These are phyloP conservation scores for Populus hybrid DNA, from an alignment of 441 rosid species.

Conservation along the genomic window DNA sequence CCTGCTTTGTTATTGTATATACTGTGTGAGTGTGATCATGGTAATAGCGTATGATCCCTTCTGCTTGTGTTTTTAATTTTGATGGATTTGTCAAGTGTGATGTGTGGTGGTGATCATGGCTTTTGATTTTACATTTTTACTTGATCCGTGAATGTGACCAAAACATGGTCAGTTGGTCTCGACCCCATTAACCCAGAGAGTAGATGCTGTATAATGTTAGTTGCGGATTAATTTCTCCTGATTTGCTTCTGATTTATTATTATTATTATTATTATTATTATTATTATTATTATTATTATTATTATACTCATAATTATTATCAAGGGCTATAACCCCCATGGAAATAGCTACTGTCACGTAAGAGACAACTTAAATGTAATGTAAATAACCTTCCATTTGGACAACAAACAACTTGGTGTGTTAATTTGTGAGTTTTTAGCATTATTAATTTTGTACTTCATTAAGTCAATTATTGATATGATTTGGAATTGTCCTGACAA, in stretches of 20 bases:
- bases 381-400: too few species aligned
- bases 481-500: too few species aligned
- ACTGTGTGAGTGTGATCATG: conserved; percentile 37
- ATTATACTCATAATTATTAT: too few species aligned
- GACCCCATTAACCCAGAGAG: background rate
- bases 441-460: too few species aligned
- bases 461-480: too few species aligned
- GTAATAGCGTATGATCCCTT: conserved; percentile 3
- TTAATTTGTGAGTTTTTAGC: too few species aligned
- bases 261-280: too few species aligned
- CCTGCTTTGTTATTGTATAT: conserved; percentile 90
- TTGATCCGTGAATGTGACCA: conserved; percentile 6
- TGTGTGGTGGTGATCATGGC: background rate
- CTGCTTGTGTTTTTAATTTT: background rate
- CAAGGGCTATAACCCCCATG: too few species aligned
- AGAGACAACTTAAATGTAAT: too few species aligned
- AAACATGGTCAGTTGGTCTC: background rate
- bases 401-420: too few species aligned
- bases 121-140: background rate
- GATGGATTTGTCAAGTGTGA: background rate
- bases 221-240: background rate
- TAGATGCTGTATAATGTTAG: background rate
- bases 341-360: too few species aligned
- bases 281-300: too few species aligned
- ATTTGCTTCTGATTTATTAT: background rate